Evolutionary conservation across 2,329 filamentous ascomycete species (phyloP).

Genomic region (Paecilomyces niveus): DNA sequence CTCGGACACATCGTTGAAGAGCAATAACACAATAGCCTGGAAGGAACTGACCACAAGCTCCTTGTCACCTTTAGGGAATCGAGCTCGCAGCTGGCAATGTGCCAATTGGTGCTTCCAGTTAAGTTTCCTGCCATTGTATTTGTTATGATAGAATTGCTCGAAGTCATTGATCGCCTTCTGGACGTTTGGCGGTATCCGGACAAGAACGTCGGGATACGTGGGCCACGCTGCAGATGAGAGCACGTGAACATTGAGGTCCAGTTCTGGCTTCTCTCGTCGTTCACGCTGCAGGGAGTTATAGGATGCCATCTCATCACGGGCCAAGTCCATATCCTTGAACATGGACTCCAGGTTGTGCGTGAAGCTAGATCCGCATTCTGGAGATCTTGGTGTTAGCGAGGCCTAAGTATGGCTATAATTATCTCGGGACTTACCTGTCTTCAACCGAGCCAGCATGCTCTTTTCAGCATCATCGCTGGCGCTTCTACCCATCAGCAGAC

Average conservation of each 20-base stretch:
- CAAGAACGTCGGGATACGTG: conserved; percentile 69
- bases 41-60: conserved; percentile 87
- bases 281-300: conserved; percentile 66
- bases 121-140: conserved; percentile 80
- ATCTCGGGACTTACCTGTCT: conserved; percentile 49
- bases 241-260: conserved; percentile 81
- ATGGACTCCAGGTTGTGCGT: conserved; percentile 98
- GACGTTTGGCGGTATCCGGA: conserved; percentile 70
- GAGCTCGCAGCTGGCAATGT: conserved; percentile 77
- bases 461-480: conserved; percentile 92
- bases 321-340: conserved; percentile 97
- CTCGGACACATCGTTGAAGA: conserved; percentile 69
- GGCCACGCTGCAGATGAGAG: conserved; percentile 92
- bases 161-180: conserved; percentile 72
- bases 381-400: neutral
- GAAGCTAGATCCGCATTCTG: conserved; percentile 85
- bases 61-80: conserved; percentile 72
- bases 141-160: conserved; percentile 76
- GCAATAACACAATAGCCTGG: conserved; percentile 80
- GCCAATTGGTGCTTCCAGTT: conserved; percentile 92
- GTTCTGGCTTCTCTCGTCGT: conserved; percentile 47
- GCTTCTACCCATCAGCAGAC: conserved; percentile 84
- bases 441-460: conserved; percentile 87
- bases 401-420: conserved; percentile 1
- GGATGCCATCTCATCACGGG: conserved; percentile 83